Evolutionary conservation across 1,284 basidiomycete species (phyloP).

Genomic region (Boletellus sp.): DNA sequence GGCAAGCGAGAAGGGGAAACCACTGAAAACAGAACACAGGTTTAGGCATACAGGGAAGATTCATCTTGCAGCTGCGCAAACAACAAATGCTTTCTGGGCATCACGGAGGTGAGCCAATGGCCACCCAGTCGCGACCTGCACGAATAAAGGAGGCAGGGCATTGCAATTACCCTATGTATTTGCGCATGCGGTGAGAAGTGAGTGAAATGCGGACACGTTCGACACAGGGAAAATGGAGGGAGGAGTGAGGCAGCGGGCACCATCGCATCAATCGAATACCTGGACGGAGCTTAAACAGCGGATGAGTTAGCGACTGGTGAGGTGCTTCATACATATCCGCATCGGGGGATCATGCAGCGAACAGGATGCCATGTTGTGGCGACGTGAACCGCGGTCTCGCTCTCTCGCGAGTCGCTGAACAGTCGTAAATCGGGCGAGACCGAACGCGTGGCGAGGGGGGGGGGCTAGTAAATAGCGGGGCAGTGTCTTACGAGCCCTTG

Average conservation of each 20-base stretch:
- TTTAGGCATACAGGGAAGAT: constrained; percentile 19
- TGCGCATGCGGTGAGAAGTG: constrained; percentile 8
- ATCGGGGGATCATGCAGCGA: constrained; percentile 10
- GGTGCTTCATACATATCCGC: constrained; percentile 6
- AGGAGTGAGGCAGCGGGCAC: constrained; percentile 24
- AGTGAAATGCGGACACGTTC: constrained; percentile 12
- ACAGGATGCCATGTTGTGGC: constrained; percentile 9
- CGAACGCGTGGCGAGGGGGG: constrained; percentile 7
- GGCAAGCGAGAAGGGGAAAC: constrained; percentile 3
- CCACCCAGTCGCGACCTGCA: constrained; percentile 4
- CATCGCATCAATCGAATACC: constrained; percentile 13
- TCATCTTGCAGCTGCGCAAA: constrained; percentile 26
- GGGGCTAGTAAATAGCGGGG: constrained; percentile 11
- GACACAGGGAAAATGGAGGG: constrained; percentile 16
- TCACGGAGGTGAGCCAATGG: background rate
- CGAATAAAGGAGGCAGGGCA: constrained; percentile 6
- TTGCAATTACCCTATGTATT: constrained; percentile 7
- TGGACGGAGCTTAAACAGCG: constrained; percentile 29
- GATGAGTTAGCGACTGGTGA: constrained; percentile 8
- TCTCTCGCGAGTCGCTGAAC: constrained; percentile 19
- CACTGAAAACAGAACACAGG: constrained; percentile 13
- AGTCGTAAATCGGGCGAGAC: constrained; percentile 9
- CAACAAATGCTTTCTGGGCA: constrained; percentile 5
- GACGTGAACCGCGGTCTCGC: constrained; percentile 3
- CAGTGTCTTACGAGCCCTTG: constrained; percentile 23